phyloP scores from a whole-genome alignment of 176 grass and related monocot genomes.

The Tuctoria greenei region DNA sequence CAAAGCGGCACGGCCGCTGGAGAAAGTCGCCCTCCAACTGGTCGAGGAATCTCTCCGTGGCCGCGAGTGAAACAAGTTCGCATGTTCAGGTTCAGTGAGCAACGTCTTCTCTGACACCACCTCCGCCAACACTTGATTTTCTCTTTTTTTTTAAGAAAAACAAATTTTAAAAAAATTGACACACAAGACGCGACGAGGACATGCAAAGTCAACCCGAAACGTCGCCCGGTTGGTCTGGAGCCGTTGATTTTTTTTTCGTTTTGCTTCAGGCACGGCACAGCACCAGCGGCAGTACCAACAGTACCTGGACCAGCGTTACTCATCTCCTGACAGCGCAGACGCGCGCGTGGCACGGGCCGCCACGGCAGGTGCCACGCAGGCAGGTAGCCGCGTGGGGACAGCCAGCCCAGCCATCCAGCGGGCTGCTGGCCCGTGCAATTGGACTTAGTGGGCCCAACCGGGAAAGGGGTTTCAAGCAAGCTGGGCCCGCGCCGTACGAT shows the following conservation, averaged over 20 bases:
- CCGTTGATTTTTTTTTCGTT: background rate
- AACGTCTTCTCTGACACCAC: too few relatives aligned
- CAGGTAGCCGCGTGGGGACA: background rate
- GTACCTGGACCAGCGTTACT: background rate
- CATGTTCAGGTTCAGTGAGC: too few relatives aligned
- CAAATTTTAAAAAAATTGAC: too few relatives aligned
- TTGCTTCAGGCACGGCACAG: background rate
- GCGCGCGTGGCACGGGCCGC: too few relatives aligned
- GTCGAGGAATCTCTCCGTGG: too few relatives aligned
- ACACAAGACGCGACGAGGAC: background rate
- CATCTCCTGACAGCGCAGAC: background rate
- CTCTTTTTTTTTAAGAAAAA: too few relatives aligned
- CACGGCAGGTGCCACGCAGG: background rate
- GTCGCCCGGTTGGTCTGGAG: background rate
- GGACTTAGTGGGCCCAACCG: background rate
- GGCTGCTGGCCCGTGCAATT: background rate
- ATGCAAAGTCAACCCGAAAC: background rate
- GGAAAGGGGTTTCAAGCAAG: too few relatives aligned
- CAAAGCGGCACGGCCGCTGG: constrained; percentile 9
- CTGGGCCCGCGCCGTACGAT: too few relatives aligned
- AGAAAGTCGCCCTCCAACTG: background rate
- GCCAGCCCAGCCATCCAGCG: background rate
- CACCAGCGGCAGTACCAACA: background rate
- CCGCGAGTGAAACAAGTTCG: too few relatives aligned
- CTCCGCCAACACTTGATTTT: too few relatives aligned